phyloP scores from a whole-genome alignment of 2,329 filamentous ascomycete species.

The Kalaharituber pfeilii region DNA sequence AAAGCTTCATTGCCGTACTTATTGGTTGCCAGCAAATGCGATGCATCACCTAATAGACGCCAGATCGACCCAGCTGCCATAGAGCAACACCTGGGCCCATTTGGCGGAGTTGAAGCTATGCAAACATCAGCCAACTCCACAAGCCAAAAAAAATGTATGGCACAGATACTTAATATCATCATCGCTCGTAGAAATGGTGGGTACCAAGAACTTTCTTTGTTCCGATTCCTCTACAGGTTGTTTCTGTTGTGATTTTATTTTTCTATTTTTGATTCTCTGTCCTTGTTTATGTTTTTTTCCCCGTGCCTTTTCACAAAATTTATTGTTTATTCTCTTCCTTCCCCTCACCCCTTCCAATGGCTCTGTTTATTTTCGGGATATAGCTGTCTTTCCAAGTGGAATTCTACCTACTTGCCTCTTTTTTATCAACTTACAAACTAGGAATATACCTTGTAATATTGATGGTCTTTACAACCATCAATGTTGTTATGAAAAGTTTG shows the following conservation, averaged over 20 bases:
- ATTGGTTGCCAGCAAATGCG: conserved; percentile 80
- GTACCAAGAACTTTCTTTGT: conserved; percentile 2
- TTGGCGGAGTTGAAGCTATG: conserved; percentile 53
- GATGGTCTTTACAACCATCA: conserved; percentile 1
- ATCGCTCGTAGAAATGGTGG: conserved; percentile 40
- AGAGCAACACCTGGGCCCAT: conserved; percentile 43
- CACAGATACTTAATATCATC: conserved; percentile 54
- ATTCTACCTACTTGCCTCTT: neutral
- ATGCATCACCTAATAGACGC: conserved; percentile 51
- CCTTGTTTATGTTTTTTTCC: neutral
- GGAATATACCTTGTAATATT: neutral
- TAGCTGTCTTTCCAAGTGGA: neutral
- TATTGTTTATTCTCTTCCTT: too few species aligned
- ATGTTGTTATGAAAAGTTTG: conserved; percentile 5
- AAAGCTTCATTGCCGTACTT: conserved; percentile 58
- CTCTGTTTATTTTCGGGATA: neutral
- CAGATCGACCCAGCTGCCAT: conserved; percentile 54
- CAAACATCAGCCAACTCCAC: conserved; percentile 56
- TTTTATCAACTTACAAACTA: too few species aligned
- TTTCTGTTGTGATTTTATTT: neutral
- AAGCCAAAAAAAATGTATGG: conserved; percentile 57
- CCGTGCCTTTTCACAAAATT: too few species aligned
- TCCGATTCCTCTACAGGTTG: too few species aligned
- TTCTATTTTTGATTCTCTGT: too few species aligned
- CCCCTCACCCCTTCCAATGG: too few species aligned